Conservation (phyloP, 768 basidiomycete species). For the Boletus huronensis region DNA sequence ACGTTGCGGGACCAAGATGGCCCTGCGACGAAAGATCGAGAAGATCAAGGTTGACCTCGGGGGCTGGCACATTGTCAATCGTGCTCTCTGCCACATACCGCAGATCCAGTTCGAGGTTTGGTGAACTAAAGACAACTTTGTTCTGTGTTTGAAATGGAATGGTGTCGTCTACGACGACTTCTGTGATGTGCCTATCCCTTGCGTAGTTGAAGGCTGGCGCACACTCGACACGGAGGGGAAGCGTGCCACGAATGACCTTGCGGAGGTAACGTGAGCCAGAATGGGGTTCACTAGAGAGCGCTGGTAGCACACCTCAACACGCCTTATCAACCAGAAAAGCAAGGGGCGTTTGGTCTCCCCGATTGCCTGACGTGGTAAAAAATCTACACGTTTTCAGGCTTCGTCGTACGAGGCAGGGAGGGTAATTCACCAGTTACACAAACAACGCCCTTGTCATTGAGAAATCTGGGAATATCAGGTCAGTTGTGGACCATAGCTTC, state of each 20-base stretch:
- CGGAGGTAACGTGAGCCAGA: neutral
- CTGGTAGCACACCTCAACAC: constrained; percentile 54
- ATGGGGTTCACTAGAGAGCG: neutral
- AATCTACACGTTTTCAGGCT: constrained; percentile 48
- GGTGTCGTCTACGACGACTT: constrained; percentile 49
- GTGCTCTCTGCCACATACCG: constrained; percentile 66
- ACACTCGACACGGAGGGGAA: constrained; percentile 83
- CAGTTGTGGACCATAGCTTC: neutral
- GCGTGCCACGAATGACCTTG: constrained; percentile 75
- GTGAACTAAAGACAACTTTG: constrained; percentile 62
- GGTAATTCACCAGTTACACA: constrained; percentile 62
- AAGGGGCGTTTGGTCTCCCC: constrained; percentile 52
- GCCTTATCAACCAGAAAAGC: constrained; percentile 80
- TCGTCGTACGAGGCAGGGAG: neutral
- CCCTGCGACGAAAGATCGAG: constrained; percentile 70
- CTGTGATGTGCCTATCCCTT: constrained; percentile 64
- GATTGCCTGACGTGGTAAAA: constrained; percentile 61
- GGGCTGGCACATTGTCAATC: constrained; percentile 47
- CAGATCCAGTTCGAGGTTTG: constrained; percentile 63
- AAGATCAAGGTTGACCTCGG: constrained; percentile 53
- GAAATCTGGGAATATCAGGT: constrained; percentile 45
- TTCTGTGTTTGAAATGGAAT: constrained; percentile 40
- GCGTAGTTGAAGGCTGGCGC: constrained; percentile 98
- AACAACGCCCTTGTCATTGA: constrained; percentile 85
- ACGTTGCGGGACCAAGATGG: constrained; percentile 67